Percentiles rank a stretch among this genome's conserved stretches.
Conservation (phyloP, 139 green algal species). For the Closterium sp. region DNA sequence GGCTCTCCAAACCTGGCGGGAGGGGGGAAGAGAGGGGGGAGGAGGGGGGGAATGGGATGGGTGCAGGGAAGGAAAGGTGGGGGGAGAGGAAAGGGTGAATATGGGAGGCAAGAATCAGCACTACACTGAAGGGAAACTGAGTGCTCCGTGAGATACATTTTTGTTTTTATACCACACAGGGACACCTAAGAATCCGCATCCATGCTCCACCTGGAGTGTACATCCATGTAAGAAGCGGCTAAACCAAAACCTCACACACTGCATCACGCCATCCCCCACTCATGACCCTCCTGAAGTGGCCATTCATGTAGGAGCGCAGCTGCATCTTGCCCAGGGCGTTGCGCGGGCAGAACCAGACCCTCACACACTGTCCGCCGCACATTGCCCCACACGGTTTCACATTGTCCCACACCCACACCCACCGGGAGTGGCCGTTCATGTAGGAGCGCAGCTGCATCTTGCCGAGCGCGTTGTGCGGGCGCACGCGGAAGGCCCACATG, state of each 20-base stretch:
- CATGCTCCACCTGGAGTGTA: too few species aligned
- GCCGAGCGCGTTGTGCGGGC: slow-evolving; percentile 32
- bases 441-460: slow-evolving; percentile 48
- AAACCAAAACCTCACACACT: too few species aligned
- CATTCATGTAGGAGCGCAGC: slow-evolving; percentile 40
- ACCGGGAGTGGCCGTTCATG: slow-evolving; percentile 47
- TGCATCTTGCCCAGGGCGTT: slow-evolving; percentile 47
- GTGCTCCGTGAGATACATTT: too few species aligned
- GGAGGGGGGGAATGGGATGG: neutral
- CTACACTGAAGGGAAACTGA: neutral
- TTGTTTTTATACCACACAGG: too few species aligned
- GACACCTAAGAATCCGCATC: too few species aligned
- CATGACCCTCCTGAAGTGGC: slow-evolving; percentile 27
- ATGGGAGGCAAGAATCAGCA: neutral
- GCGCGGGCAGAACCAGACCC: neutral
- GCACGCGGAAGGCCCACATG: slow-evolving; percentile 28
- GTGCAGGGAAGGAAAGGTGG: neutral
- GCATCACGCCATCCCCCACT: too few species aligned
- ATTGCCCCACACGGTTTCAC: neutral
- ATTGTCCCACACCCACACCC: neutral
- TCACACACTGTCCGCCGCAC: neutral
- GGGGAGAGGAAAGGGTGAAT: neutral
- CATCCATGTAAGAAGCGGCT: too few species aligned
- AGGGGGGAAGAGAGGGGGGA: neutral
- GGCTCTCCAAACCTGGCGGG: slow-evolving; percentile 28